Conservation (phyloP, 148 eudicot genomes). For the Vaccinium myrtillus region DNA sequence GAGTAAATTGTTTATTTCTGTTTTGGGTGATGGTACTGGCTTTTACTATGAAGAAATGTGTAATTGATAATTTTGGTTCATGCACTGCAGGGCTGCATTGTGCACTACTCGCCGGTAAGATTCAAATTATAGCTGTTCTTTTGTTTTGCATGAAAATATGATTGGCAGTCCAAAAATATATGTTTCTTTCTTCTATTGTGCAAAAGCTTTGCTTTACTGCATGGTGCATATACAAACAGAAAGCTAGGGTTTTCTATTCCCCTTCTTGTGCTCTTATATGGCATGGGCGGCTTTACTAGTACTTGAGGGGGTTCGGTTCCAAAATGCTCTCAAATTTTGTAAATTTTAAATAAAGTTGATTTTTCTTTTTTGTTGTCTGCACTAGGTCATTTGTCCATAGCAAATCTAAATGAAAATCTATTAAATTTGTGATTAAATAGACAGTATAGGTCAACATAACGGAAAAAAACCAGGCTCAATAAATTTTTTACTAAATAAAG, state of each 20-base stretch:
- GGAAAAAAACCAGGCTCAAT: too few species aligned
- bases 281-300: too few species aligned
- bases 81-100: slow-evolving; percentile 81
- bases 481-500: too few species aligned
- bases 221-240: background rate
- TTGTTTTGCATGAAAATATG: background rate
- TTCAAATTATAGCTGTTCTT: background rate
- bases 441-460: too few species aligned
- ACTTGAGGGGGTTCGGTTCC: too few species aligned
- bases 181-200: background rate
- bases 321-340: too few species aligned
- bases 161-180: background rate
- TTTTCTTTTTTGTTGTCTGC: too few species aligned
- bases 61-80: slow-evolving; percentile 15
- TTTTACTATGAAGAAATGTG: background rate
- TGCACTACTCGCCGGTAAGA: slow-evolving; percentile 92
- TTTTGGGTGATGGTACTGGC: background rate
- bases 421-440: too few species aligned
- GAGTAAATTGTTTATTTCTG: slow-evolving; percentile 24
- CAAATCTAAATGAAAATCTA: too few species aligned
- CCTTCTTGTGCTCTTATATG: background rate
- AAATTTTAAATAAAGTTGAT: too few species aligned
- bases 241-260: background rate
- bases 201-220: background rate
- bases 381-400: too few species aligned